A percentile compares a stretch with the other conserved stretches of the same genome.
Conservation (phyloP, 129 eudicot species). For the Helichrysum umbraculigerum region DNA sequence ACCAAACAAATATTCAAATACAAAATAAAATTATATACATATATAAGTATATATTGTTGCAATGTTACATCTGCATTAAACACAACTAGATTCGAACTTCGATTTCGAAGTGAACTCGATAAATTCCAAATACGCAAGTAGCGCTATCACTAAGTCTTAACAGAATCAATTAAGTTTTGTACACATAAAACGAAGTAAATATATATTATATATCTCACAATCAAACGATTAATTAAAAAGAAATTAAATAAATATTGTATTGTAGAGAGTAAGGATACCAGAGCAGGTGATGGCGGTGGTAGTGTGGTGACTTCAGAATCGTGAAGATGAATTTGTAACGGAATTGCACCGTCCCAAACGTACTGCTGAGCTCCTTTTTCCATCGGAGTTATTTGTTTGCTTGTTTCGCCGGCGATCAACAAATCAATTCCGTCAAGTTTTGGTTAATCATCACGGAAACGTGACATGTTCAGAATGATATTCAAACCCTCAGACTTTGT, state of each 20-base stretch:
- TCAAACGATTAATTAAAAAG: neutral
- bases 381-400: slow-evolving; percentile 30
- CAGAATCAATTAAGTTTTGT: slow-evolving; percentile 7
- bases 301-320: slow-evolving; percentile 97
- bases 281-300: slow-evolving; percentile 89
- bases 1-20: neutral
- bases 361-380: slow-evolving; percentile 65
- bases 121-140: slow-evolving; percentile 5
- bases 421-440: slow-evolving; percentile 22
- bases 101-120: slow-evolving; percentile 10
- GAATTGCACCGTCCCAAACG: slow-evolving; percentile 93
- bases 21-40: neutral
- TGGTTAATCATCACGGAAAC: slow-evolving; percentile 21
- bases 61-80: neutral
- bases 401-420: slow-evolving; percentile 29
- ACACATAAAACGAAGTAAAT: neutral
- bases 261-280: slow-evolving; percentile 39
- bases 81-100: slow-evolving; percentile 13
- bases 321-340: slow-evolving; percentile 92
- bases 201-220: too few relatives aligned
- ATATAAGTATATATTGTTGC: neutral
- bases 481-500: slow-evolving; percentile 8
- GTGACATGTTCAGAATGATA: slow-evolving; percentile 4
- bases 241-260: neutral
- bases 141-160: neutral